Percentiles rank a stretch among this genome's conserved stretches.
phyloP scores from a whole-genome alignment of 306 rosid species.

The Fragaria iinumae region DNA sequence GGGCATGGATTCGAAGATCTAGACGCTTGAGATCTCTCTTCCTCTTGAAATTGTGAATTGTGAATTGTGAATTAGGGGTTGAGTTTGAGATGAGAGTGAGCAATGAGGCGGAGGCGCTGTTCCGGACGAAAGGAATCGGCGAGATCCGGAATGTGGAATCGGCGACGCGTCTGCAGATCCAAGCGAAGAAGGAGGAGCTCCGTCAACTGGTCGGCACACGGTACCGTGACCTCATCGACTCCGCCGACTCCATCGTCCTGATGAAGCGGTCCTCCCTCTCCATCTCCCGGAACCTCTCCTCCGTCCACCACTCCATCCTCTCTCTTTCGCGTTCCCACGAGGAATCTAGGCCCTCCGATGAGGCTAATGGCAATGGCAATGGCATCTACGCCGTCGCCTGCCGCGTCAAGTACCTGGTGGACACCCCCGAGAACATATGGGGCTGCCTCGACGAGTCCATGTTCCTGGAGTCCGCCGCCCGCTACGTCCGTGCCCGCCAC shows the following conservation, averaged over 20 bases:
- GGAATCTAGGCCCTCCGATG: constrained; percentile 20
- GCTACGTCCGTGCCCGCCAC: constrained; percentile 78
- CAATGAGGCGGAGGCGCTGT: constrained; percentile 62
- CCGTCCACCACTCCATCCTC: constrained; percentile 52
- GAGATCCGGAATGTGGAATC: constrained; percentile 84
- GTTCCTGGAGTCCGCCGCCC: constrained; percentile 88
- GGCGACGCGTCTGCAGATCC: constrained; percentile 73
- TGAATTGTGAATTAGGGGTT: no score
- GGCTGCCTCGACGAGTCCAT: constrained; percentile 93
- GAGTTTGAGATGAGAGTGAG: not conserved
- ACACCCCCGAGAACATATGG: constrained; percentile 94
- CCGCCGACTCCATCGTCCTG: constrained; percentile 86
- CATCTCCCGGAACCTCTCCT: constrained; percentile 67
- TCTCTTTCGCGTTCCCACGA: constrained; percentile 10
- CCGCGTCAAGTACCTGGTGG: constrained; percentile 91
- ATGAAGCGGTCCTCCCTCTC: constrained; percentile 69
- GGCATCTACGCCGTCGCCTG: constrained; percentile 67
- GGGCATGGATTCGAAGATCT: no score
- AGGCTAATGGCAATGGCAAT: constrained; percentile 18
- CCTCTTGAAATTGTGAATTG: no score
- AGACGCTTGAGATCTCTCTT: no score
- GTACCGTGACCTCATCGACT: constrained; percentile 94
- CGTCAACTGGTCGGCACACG: constrained; percentile 95
- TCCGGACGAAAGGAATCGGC: constrained; percentile 70
- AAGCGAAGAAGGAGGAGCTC: constrained; percentile 91